Percentiles rank a stretch among this genome's conserved stretches.
Conservation (phyloP, 345 rosid genomes). For the Lepidium africanum region DNA sequence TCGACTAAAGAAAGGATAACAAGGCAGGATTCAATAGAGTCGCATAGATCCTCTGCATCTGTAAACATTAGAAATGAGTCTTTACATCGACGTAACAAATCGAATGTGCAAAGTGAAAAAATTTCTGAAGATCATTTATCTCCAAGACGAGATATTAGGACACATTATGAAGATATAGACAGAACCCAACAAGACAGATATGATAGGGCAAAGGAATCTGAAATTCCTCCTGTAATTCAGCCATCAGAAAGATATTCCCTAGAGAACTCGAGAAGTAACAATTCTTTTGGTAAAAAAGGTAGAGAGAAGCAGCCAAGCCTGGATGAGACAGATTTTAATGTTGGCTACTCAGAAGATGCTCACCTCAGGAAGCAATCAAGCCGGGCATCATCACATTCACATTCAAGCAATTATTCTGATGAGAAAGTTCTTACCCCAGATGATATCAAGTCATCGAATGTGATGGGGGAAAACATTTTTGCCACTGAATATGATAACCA, state of each 20-base stretch:
- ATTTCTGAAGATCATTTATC: constrained; percentile 8
- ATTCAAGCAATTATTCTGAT: constrained; percentile 32
- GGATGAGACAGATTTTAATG: constrained; percentile 4
- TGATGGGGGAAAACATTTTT: constrained; percentile 40
- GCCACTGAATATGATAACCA: constrained; percentile 32
- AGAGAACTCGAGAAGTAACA: constrained; percentile 29
- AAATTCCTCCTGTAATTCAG: neutral
- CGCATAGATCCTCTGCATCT: constrained; percentile 14
- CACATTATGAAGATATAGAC: constrained; percentile 12
- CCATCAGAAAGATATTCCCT: constrained; percentile 30
- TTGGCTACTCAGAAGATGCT: constrained; percentile 30
- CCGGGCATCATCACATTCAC: constrained; percentile 36
- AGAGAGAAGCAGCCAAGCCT: constrained; percentile 16
- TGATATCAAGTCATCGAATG: constrained; percentile 20
- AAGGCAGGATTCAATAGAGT: constrained; percentile 18
- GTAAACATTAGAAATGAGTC: constrained; percentile 15
- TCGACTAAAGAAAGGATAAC: constrained; percentile 49
- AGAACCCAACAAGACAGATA: constrained; percentile 10
- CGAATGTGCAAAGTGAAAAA: constrained; percentile 10
- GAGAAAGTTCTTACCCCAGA: constrained; percentile 30
- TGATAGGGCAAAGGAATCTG: constrained; percentile 7
- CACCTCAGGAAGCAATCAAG: constrained; percentile 37
- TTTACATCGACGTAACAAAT: constrained; percentile 9
- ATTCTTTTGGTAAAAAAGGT: constrained; percentile 19
- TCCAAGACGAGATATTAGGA: constrained; percentile 15